Evolutionary conservation across 2,329 filamentous ascomycete genomes (phyloP).

Genomic region (Fusarium marasasianum): DNA sequence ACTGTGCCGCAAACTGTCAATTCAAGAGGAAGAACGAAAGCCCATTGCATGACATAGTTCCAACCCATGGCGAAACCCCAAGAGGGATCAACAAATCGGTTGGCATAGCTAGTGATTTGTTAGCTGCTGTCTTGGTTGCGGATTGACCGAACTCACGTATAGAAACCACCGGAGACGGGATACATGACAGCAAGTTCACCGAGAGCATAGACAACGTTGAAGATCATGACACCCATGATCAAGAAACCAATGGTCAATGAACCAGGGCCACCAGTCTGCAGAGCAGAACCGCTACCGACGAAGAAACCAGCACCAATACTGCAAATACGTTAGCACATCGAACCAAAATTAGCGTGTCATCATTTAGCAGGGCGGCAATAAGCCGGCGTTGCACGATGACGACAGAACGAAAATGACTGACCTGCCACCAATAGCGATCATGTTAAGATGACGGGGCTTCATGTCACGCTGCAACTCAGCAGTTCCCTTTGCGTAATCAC

Average conservation of each 20-base stretch:
- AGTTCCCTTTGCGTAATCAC: constrained; percentile 30
- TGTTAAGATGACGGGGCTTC: constrained; percentile 43
- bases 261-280: constrained; percentile 46
- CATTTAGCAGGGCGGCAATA: background rate
- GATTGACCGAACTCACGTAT: constrained; percentile 47
- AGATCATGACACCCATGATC: constrained; percentile 68
- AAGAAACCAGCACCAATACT: constrained; percentile 70
- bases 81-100: constrained; percentile 66
- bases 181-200: constrained; percentile 57
- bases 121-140: background rate
- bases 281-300: constrained; percentile 63
- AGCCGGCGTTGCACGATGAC: constrained; percentile 2
- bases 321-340: background rate
- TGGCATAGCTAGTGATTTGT: constrained; percentile 52
- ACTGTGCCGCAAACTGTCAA: constrained; percentile 60
- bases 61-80: constrained; percentile 57
- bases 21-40: constrained; percentile 58
- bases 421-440: constrained; percentile 44
- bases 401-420: constrained; percentile 11
- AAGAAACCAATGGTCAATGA: constrained; percentile 60
- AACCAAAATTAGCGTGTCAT: background rate
- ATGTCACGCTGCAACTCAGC: constrained; percentile 39
- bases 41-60: constrained; percentile 59
- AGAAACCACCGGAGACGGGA: constrained; percentile 65
- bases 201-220: constrained; percentile 69